phyloP scores from a whole-genome alignment of 164 flowering plant genomes.

The Vitis labrusca region DNA sequence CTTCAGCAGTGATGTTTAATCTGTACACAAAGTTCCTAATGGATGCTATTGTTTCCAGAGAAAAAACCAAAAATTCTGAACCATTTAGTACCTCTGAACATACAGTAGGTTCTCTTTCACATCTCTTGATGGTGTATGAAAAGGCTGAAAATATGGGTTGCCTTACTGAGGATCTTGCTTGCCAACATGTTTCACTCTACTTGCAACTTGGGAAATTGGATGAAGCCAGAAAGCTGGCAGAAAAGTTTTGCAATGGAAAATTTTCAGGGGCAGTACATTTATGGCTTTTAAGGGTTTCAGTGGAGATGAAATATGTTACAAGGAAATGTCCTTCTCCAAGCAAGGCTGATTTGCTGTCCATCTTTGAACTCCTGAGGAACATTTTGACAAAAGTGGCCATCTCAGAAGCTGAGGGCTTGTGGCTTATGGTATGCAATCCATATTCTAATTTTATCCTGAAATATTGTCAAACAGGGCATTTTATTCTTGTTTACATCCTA shows the following conservation, averaged over 20 bases:
- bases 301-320: conserved; percentile 49
- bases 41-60: conserved; percentile 39
- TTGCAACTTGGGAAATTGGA: conserved; percentile 56
- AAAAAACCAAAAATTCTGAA: conserved; percentile 18
- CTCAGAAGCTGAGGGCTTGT: conserved; percentile 71
- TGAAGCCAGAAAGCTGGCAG: conserved; percentile 67
- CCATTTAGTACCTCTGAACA: conserved; percentile 4
- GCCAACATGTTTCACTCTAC: conserved; percentile 56
- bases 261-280: conserved; percentile 43
- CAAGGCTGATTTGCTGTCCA: conserved; percentile 45
- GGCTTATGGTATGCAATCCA: conserved; percentile 71
- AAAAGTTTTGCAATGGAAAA: conserved; percentile 56
- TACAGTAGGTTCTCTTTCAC: conserved; percentile 32
- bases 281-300: conserved; percentile 62
- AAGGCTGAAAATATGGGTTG: conserved; percentile 68
- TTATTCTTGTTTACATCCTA: no score
- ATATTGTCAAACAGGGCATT: no score
- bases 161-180: conserved; percentile 80
- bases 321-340: conserved; percentile 35
- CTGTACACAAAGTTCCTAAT: conserved; percentile 60
- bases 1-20: conserved; percentile 54
- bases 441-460: background rate
- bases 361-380: conserved; percentile 51
- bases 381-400: conserved; percentile 46
- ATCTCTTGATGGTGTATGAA: conserved; percentile 55